phyloP scores from a whole-genome alignment of 1,139 yeast species.

The Yamadazyma dendronema region DNA sequence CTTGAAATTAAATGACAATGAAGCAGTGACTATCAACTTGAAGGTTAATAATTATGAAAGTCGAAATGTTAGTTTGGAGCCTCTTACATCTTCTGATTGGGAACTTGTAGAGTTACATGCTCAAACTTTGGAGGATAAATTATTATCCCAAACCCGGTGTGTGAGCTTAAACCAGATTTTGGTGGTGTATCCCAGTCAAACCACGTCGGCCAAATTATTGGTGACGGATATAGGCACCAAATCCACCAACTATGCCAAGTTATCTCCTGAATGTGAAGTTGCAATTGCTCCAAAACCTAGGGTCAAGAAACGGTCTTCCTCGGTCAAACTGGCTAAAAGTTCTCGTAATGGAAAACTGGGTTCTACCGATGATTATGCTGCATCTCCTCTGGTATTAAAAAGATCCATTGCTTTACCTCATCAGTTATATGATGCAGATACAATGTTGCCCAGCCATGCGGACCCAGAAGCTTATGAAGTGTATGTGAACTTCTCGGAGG shows the following conservation, averaged over 20 bases:
- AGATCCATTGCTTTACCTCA: constrained; percentile 63
- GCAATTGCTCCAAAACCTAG: constrained; percentile 78
- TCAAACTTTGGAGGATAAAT: constrained; percentile 66
- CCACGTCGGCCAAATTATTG: constrained; percentile 60
- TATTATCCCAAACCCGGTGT: constrained; percentile 79
- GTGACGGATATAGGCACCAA: constrained; percentile 63
- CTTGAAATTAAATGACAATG: constrained; percentile 50
- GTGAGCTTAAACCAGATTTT: constrained; percentile 60
- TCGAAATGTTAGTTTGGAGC: constrained; percentile 70
- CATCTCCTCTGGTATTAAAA: constrained; percentile 41
- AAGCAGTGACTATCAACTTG: constrained; percentile 39
- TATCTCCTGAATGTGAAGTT: constrained; percentile 74
- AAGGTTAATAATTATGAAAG: constrained; percentile 51
- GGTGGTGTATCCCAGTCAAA: constrained; percentile 69
- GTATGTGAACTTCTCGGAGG: constrained; percentile 40
- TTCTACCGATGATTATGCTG: constrained; percentile 26
- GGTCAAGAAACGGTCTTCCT: constrained; percentile 28
- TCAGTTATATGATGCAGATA: constrained; percentile 21
- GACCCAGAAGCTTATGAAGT: constrained; percentile 35
- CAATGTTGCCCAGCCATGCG: constrained; percentile 17
- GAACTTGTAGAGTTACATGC: constrained; percentile 87
- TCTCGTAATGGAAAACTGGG: constrained; percentile 24
- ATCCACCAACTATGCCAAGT: constrained; percentile 47
- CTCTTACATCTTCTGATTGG: constrained; percentile 81
- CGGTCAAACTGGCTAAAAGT: constrained; percentile 28